Conservation (phyloP, 192 early-diverging fungal species). For the Coemansia sp. region DNA sequence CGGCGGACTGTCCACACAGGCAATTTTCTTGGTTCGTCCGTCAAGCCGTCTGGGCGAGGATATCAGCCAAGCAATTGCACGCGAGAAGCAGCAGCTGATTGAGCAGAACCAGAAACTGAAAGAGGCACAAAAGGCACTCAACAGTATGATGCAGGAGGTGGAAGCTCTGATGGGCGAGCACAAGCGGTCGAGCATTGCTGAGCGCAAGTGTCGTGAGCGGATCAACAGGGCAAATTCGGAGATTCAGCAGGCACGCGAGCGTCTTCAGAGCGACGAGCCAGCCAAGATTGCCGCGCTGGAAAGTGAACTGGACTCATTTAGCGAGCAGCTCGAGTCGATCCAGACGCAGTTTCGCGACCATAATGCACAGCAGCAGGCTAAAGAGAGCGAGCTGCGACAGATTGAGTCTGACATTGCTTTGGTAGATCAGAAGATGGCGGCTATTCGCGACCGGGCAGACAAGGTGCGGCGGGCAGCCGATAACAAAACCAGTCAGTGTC, state of each 20-base stretch:
- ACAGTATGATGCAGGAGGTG: slow-evolving; percentile 34
- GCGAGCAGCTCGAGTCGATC: slow-evolving; percentile 58
- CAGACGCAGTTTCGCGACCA: slow-evolving; percentile 62
- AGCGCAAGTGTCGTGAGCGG: slow-evolving; percentile 42
- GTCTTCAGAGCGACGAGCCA: slow-evolving; percentile 62
- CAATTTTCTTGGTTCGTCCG: slow-evolving; percentile 37
- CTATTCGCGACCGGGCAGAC: slow-evolving; percentile 28
- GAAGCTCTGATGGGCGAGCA: slow-evolving; percentile 35
- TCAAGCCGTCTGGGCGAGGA: slow-evolving; percentile 58
- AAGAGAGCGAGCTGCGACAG: slow-evolving; percentile 42
- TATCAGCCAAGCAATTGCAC: slow-evolving; percentile 42
- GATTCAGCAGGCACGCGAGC: slow-evolving; percentile 55
- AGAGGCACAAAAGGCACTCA: slow-evolving; percentile 19
- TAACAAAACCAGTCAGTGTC: slow-evolving; percentile 24
- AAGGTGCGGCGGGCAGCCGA: slow-evolving; percentile 39
- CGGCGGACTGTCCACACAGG: slow-evolving; percentile 50
- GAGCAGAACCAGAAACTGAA: slow-evolving; percentile 11
- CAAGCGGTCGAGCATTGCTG: slow-evolving; percentile 17
- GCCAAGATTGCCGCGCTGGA: slow-evolving; percentile 63
- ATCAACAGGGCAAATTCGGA: slow-evolving; percentile 36
- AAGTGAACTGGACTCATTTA: slow-evolving; percentile 53
- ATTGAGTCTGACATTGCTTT: slow-evolving; percentile 19
- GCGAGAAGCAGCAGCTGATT: slow-evolving; percentile 28
- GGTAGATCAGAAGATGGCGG: slow-evolving; percentile 37
- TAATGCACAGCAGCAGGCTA: slow-evolving; percentile 45